These are phyloP conservation scores for Coelastrella sp. DNA, from an alignment of 139 green algal genomes.

Conservation along the genomic window DNA sequence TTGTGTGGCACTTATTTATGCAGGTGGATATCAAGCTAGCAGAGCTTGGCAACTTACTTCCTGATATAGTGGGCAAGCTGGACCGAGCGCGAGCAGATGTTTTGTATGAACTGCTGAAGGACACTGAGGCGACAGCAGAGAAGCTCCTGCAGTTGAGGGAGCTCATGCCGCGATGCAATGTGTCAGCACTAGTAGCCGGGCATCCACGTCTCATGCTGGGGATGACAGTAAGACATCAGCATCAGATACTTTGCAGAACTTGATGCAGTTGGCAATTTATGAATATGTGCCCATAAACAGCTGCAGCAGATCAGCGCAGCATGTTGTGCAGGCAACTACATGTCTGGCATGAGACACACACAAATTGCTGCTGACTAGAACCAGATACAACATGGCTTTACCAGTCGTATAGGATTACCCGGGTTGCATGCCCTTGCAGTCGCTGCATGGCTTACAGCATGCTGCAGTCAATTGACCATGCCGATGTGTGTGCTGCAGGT, in stretches of 20 bases:
- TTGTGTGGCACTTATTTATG: background rate
- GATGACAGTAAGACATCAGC: constrained; percentile 48
- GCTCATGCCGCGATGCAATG: constrained; percentile 40
- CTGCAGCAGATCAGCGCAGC: no score
- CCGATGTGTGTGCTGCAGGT: constrained; percentile 2
- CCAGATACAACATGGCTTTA: no score
- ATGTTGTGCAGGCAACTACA: no score
- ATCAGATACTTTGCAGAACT: no score
- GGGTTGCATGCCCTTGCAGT: no score
- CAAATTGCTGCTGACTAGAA: no score
- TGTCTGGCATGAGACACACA: no score
- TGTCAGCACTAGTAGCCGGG: constrained; percentile 42
- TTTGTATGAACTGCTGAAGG: constrained; percentile 47
- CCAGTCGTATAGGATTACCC: no score
- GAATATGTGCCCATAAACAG: no score
- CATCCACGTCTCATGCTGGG: constrained; percentile 45
- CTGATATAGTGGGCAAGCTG: constrained; percentile 54
- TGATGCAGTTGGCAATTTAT: no score
- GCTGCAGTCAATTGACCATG: no score
- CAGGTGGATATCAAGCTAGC: constrained; percentile 40
- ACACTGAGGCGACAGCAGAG: constrained; percentile 38
- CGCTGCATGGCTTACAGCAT: no score
- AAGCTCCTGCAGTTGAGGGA: constrained; percentile 41
- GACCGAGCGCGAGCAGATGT: constrained; percentile 49
- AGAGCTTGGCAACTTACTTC: constrained; percentile 53